A percentile compares a stretch with the other conserved stretches of the same genome.
These are phyloP conservation scores for Scleromitrula shiraiana DNA, from an alignment of 2,329 filamentous ascomycete species.

Conservation along the genomic window DNA sequence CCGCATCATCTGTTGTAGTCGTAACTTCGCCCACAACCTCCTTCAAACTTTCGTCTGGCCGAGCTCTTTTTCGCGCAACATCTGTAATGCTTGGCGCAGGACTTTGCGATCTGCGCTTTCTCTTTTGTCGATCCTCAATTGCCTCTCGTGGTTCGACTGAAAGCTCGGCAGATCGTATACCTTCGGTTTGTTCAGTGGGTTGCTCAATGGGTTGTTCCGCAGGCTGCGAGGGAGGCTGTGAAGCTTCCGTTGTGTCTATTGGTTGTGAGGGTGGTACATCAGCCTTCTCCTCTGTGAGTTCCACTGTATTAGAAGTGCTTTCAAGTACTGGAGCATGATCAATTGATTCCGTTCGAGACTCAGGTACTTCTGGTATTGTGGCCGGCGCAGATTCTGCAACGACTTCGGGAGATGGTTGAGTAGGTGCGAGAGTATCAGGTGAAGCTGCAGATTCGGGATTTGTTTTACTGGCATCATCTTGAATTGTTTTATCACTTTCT, in stretches of 20 bases:
- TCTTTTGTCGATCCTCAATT: slow-evolving; percentile 50
- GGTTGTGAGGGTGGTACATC: slow-evolving; percentile 3
- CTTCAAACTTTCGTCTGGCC: slow-evolving; percentile 31
- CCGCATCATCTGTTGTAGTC: slow-evolving; percentile 15
- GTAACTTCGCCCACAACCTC: slow-evolving; percentile 10
- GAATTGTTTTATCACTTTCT: slow-evolving; percentile 26
- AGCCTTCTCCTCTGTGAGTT: not conserved
- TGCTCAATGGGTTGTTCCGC: slow-evolving; percentile 11
- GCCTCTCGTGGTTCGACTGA: slow-evolving; percentile 28
- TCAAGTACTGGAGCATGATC: not conserved
- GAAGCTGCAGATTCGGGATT: slow-evolving; percentile 19
- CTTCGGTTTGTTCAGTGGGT: slow-evolving; percentile 14
- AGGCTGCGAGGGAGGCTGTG: slow-evolving; percentile 11
- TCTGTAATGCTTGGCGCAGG: slow-evolving; percentile 49
- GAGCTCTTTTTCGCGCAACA: slow-evolving; percentile 46
- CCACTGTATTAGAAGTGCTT: not conserved
- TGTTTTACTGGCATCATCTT: slow-evolving; percentile 20
- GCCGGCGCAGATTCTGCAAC: not conserved
- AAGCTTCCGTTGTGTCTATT: slow-evolving; percentile 15
- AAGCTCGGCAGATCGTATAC: slow-evolving; percentile 13
- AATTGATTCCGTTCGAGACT: not conserved
- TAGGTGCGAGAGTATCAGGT: slow-evolving; percentile 20
- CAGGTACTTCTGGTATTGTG: not conserved
- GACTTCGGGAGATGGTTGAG: slow-evolving; percentile 8
- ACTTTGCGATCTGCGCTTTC: slow-evolving; percentile 58